A percentile compares a stretch with the other conserved stretches of the same genome.
These are phyloP conservation scores for Colletotrichum godetiae DNA, from an alignment of 2,329 filamentous ascomycete genomes.

Conservation along the genomic window DNA sequence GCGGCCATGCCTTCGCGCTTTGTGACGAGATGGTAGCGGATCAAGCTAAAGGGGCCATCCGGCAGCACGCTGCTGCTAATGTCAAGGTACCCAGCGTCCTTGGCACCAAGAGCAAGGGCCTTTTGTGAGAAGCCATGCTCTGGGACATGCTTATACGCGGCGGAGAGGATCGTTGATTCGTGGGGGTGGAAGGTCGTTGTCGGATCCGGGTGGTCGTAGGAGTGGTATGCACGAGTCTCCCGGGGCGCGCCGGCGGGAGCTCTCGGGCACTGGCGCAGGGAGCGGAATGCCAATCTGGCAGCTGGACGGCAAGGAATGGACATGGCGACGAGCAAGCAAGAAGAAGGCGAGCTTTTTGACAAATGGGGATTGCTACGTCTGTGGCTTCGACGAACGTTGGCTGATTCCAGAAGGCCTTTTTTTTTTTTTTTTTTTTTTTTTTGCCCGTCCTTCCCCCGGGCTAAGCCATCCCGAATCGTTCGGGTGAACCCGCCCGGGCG, in stretches of 20 bases:
- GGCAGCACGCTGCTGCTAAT: slow-evolving; percentile 87
- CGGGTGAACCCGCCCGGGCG: neutral
- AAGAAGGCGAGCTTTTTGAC: neutral
- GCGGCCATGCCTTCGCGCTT: slow-evolving; percentile 71
- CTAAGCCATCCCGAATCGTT: neutral
- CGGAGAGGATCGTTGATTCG: slow-evolving; percentile 82
- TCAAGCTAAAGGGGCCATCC: slow-evolving; percentile 82
- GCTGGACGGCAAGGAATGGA: slow-evolving; percentile 1
- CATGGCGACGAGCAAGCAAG: neutral
- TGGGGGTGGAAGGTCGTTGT: slow-evolving; percentile 71
- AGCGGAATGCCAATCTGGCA: slow-evolving; percentile 7
- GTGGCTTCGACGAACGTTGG: neutral
- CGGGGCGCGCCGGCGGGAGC: neutral
- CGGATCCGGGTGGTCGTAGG: slow-evolving; percentile 73
- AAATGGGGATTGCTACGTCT: neutral
- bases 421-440: neutral
- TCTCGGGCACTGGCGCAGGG: slow-evolving; percentile 5
- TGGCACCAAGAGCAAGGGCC: slow-evolving; percentile 80
- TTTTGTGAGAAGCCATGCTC: slow-evolving; percentile 82
- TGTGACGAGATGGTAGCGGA: slow-evolving; percentile 79
- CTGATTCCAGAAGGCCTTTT: neutral
- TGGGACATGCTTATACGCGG: slow-evolving; percentile 84
- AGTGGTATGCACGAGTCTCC: slow-evolving; percentile 70
- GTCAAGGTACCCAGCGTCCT: slow-evolving; percentile 86
- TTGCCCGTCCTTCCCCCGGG: neutral